These are phyloP conservation scores for Ophiosphaerella narmari DNA, from an alignment of 2,329 filamentous ascomycete genomes.

Conservation along the genomic window DNA sequence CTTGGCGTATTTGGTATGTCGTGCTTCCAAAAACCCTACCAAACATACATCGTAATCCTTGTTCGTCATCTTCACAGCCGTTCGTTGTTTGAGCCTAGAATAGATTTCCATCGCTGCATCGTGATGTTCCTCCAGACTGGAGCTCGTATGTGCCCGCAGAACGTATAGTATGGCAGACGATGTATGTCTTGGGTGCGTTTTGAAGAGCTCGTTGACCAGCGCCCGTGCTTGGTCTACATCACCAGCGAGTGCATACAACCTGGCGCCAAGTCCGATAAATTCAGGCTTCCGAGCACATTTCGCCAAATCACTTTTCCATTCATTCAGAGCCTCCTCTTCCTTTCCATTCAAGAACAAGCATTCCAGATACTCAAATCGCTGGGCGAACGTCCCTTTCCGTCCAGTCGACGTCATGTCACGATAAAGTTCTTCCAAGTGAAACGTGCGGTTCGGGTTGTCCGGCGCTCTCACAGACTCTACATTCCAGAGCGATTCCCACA, in stretches of 20 bases:
- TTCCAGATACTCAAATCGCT: constrained; percentile 33
- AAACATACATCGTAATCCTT: constrained; percentile 78
- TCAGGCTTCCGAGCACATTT: constrained; percentile 28
- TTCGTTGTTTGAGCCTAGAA: constrained; percentile 63
- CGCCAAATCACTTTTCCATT: constrained; percentile 37
- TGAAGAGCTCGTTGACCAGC: constrained; percentile 60
- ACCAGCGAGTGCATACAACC: constrained; percentile 64
- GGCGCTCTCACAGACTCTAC: constrained; percentile 20
- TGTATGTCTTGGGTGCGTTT: constrained; percentile 52
- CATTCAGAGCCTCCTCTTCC: constrained; percentile 26
- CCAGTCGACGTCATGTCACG: constrained; percentile 32
- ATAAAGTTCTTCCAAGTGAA: constrained; percentile 29
- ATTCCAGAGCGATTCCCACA: constrained; percentile 44
- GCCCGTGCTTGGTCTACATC: constrained; percentile 64
- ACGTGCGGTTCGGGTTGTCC: constrained; percentile 17
- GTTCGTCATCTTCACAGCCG: constrained; percentile 66
- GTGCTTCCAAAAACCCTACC: constrained; percentile 69
- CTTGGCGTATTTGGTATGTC: constrained; percentile 69
- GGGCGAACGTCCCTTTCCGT: constrained; percentile 18
- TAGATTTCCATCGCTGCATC: constrained; percentile 55
- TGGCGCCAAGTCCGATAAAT: constrained; percentile 67
- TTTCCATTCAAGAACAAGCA: constrained; percentile 30
- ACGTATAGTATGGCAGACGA: constrained; percentile 67
- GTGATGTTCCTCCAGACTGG: constrained; percentile 47
- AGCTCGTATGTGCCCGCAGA: constrained; percentile 68